Evolutionary conservation across 176 grass and related monocot species (phyloP).

Genomic region (Aegilops umbellulata): DNA sequence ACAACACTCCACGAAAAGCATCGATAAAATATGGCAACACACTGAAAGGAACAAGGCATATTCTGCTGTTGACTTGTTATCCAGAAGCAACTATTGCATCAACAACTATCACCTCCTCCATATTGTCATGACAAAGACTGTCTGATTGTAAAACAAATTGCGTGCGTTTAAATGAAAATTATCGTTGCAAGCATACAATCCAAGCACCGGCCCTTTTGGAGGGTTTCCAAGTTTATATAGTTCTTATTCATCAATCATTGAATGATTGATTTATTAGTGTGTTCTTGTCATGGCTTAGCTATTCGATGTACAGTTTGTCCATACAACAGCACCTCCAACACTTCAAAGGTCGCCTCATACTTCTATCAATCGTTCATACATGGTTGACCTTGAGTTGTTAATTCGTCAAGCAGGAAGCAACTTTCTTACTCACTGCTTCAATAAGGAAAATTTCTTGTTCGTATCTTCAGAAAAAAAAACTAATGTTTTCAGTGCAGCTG

Average conservation of each 20-base stretch:
- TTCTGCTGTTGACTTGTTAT: not conserved
- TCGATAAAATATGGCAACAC: not conserved
- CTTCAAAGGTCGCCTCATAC: not conserved
- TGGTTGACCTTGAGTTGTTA: slow-evolving; percentile 36
- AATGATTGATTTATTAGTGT: slow-evolving; percentile 24
- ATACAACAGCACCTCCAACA: not conserved
- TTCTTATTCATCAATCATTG: slow-evolving; percentile 27
- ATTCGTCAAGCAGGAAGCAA: slow-evolving; percentile 12
- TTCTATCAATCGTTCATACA: not conserved
- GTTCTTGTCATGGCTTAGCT: slow-evolving; percentile 5
- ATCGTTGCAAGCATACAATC: not conserved
- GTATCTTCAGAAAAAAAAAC: not conserved
- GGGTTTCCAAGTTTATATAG: not conserved
- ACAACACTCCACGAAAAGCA: not conserved
- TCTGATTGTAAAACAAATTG: not conserved
- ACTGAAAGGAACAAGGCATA: not conserved
- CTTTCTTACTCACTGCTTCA: not conserved
- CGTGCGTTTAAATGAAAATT: not conserved
- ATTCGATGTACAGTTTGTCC: slow-evolving; percentile 9
- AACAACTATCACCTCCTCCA: not conserved
- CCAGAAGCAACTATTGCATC: slow-evolving; percentile 1
- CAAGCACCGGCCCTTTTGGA: not conserved
- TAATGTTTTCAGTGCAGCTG: slow-evolving; percentile 26
- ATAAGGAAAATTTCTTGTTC: not conserved
- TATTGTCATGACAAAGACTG: not conserved